These are phyloP conservation scores for Byssochlamys sp. DNA, from an alignment of 2,329 filamentous ascomycete species.

Conservation along the genomic window DNA sequence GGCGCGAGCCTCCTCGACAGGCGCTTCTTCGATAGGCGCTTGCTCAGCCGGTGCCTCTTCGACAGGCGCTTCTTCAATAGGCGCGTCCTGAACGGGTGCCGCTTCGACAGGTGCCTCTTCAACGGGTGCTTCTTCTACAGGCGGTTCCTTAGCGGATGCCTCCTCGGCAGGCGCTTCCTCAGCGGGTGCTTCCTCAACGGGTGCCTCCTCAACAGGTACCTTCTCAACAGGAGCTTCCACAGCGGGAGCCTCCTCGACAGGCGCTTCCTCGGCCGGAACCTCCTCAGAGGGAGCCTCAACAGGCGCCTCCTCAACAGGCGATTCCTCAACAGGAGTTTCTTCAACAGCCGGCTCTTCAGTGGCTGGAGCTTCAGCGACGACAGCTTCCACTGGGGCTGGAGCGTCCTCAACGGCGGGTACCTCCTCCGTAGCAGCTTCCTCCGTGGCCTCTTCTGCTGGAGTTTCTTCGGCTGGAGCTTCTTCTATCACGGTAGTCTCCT, in stretches of 20 bases:
- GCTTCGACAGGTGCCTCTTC: slow-evolving; percentile 2
- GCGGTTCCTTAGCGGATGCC: slow-evolving; percentile 6
- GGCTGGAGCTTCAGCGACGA: not conserved
- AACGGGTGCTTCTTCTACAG: slow-evolving; percentile 2
- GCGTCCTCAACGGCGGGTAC: not conserved
- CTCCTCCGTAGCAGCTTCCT: not conserved
- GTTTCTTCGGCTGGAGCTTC: not conserved
- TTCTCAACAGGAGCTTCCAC: slow-evolving; percentile 2
- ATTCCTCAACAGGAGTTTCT: not conserved
- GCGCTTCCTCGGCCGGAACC: not conserved
- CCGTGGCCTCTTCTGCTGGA: no score
- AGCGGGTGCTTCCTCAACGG: not conserved
- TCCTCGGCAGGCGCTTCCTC: slow-evolving; percentile 1
- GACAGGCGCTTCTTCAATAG: not conserved
- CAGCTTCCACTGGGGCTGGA: not conserved
- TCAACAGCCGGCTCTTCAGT: not conserved
- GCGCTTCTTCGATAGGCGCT: not conserved
- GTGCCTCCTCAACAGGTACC: not conserved
- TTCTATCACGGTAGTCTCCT: not conserved
- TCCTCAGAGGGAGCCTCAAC: not conserved
- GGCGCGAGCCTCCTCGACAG: not conserved
- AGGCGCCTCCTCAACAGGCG: not conserved
- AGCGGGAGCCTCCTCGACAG: not conserved
- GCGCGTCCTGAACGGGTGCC: not conserved
- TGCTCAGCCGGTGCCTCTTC: not conserved